These are phyloP conservation scores for Trichoderma aggressivum DNA, from an alignment of 2,329 filamentous ascomycete species.

Conservation along the genomic window DNA sequence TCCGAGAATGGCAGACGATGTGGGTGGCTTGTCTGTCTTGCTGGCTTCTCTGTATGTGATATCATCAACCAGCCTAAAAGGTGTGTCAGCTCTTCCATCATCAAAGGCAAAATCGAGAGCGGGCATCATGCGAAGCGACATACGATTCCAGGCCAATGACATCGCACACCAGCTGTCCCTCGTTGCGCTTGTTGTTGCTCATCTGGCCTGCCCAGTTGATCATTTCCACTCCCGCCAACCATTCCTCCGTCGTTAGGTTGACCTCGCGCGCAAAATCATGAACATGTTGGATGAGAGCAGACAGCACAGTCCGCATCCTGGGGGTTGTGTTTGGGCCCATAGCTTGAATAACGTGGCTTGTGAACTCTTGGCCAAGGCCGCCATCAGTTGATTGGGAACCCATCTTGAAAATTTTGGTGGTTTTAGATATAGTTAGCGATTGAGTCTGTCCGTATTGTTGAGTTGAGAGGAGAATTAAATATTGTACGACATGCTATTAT, in stretches of 20 bases:
- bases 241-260: slow-evolving; percentile 76
- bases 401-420: neutral
- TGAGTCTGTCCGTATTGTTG: neutral
- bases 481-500: neutral
- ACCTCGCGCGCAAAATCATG: slow-evolving; percentile 81
- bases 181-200: slow-evolving; percentile 66
- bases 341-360: slow-evolving; percentile 66
- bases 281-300: slow-evolving; percentile 66
- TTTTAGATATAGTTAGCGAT: neutral
- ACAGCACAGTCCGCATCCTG: slow-evolving; percentile 65
- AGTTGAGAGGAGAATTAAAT: neutral
- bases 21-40: slow-evolving; percentile 47
- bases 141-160: slow-evolving; percentile 70
- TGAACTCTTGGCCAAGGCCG: slow-evolving; percentile 55
- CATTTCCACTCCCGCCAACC: slow-evolving; percentile 64
- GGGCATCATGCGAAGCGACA: slow-evolving; percentile 21
- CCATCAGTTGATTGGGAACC: slow-evolving; percentile 18
- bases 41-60: slow-evolving; percentile 65
- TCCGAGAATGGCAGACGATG: slow-evolving; percentile 75
- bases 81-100: neutral
- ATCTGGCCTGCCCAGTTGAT: slow-evolving; percentile 64
- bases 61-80: slow-evolving; percentile 64
- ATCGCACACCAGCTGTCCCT: slow-evolving; percentile 69
- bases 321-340: slow-evolving; percentile 70
- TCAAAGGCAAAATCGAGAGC: neutral